Evolutionary conservation across 2,329 filamentous ascomycete species (phyloP).

Genomic region (Venturia carpophila): DNA sequence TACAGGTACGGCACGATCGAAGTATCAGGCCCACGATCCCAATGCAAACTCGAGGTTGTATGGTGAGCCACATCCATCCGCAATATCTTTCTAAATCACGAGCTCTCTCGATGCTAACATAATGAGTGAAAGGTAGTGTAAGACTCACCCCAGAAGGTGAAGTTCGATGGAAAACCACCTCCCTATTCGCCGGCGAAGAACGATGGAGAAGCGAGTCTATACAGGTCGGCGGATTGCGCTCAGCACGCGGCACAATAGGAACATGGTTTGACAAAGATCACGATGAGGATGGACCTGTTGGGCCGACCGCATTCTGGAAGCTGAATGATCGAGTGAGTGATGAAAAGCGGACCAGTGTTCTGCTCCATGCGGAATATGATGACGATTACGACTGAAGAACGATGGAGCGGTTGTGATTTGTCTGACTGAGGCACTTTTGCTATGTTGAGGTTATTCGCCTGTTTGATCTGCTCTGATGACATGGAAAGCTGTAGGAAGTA

Average conservation of each 20-base stretch:
- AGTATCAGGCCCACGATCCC: slow-evolving; percentile 59
- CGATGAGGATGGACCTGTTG: slow-evolving; percentile 60
- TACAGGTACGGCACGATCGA: slow-evolving; percentile 50
- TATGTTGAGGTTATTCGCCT: not conserved
- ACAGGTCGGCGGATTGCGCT: slow-evolving; percentile 60
- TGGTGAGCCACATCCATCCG: slow-evolving; percentile 18
- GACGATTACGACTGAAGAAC: not conserved
- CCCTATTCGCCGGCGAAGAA: slow-evolving; percentile 55
- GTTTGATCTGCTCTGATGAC: not conserved
- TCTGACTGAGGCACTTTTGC: not conserved
- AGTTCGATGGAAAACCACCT: slow-evolving; percentile 65
- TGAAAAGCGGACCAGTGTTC: not conserved
- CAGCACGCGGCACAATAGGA: slow-evolving; percentile 60
- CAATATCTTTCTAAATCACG: slow-evolving; percentile 24
- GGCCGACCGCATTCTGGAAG: slow-evolving; percentile 75
- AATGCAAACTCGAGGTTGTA: slow-evolving; percentile 26
- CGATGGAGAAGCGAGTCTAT: slow-evolving; percentile 71
- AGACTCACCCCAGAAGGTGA: slow-evolving; percentile 61
- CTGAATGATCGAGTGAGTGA: slow-evolving; percentile 43
- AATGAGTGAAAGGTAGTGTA: slow-evolving; percentile 44
- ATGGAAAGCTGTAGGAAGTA: not conserved
- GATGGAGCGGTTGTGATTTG: not conserved
- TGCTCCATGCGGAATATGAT: not conserved
- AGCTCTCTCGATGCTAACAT: not conserved
- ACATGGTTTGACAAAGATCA: slow-evolving; percentile 73